phyloP scores from a whole-genome alignment of 2,329 filamentous ascomycete species.

The Bimuria novae-zelandiae region DNA sequence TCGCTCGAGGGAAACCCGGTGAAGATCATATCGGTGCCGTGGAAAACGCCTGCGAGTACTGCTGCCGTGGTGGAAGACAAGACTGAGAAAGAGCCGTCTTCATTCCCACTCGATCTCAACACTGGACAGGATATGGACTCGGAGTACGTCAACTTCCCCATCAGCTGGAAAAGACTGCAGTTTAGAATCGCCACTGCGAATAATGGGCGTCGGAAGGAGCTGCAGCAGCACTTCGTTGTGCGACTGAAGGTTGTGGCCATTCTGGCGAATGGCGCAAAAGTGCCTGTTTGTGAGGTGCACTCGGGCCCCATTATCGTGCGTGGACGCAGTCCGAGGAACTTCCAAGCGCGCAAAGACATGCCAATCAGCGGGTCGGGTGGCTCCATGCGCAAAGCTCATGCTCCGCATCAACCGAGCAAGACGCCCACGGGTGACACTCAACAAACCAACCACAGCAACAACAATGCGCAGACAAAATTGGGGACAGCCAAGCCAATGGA shows the following conservation, averaged over 20 bases:
- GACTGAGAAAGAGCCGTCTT: constrained; percentile 82
- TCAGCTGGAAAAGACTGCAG: constrained; percentile 91
- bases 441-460: constrained; percentile 30
- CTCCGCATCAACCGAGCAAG: constrained; percentile 41
- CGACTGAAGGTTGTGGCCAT: constrained; percentile 85
- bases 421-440: constrained; percentile 44
- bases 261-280: constrained; percentile 79
- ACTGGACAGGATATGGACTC: constrained; percentile 72
- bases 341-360: constrained; percentile 91
- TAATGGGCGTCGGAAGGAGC: constrained; percentile 89
- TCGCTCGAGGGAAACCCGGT: constrained; percentile 91
- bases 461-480: constrained; percentile 27
- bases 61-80: constrained; percentile 69
- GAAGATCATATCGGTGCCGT: constrained; percentile 94
- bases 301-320: constrained; percentile 93
- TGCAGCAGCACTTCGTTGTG: constrained; percentile 94
- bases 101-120: constrained; percentile 73
- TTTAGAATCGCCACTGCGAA: constrained; percentile 96
- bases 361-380: constrained; percentile 80
- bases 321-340: constrained; percentile 90
- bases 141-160: constrained; percentile 87
- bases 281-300: constrained; percentile 79
- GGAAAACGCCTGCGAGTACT: constrained; percentile 91
- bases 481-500: constrained; percentile 39
- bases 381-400: constrained; percentile 68